phyloP scores from a whole-genome alignment of 2,329 filamentous ascomycete species.

The Fusarium floridanum region DNA sequence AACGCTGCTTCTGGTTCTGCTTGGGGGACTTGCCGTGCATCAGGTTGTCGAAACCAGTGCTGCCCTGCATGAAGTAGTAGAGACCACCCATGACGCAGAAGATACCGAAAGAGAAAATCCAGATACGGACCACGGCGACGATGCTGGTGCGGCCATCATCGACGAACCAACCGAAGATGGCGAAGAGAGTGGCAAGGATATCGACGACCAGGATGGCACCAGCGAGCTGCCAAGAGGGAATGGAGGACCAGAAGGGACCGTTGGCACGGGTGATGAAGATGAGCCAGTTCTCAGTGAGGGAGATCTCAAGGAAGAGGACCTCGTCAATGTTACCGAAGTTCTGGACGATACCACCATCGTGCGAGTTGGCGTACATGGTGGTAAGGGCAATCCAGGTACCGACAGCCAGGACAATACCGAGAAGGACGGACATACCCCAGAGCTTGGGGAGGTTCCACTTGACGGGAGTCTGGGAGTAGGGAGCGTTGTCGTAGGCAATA shows the following conservation, averaged over 20 bases:
- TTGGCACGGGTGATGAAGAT: slow-evolving; percentile 97
- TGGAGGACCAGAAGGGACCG: slow-evolving; percentile 90
- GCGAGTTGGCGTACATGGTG: slow-evolving; percentile 79
- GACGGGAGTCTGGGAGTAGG: slow-evolving; percentile 86
- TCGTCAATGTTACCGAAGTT: slow-evolving; percentile 87
- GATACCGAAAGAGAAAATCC: slow-evolving; percentile 91
- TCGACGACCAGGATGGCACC: slow-evolving; percentile 86
- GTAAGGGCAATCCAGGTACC: slow-evolving; percentile 92
- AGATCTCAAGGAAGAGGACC: slow-evolving; percentile 90
- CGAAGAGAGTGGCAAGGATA: slow-evolving; percentile 87
- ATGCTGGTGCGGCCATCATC: slow-evolving; percentile 75
- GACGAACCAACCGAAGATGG: slow-evolving; percentile 86
- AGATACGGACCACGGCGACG: slow-evolving; percentile 87
- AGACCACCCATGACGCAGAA: slow-evolving; percentile 85
- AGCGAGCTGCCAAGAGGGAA: slow-evolving; percentile 86
- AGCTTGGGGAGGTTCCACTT: slow-evolving; percentile 97
- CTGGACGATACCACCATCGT: slow-evolving; percentile 87
- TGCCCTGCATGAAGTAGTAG: slow-evolving; percentile 84
- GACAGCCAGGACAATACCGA: slow-evolving; percentile 83
- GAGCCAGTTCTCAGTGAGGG: slow-evolving; percentile 93
- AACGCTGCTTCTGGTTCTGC: slow-evolving; percentile 85
- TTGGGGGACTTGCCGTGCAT: slow-evolving; percentile 92
- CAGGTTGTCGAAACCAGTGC: slow-evolving; percentile 86
- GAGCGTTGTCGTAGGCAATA: slow-evolving; percentile 94
- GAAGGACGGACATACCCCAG: slow-evolving; percentile 90